Evolutionary conservation across 2,329 filamentous ascomycete genomes (phyloP).

Genomic region (Mycosphaerella sp.): DNA sequence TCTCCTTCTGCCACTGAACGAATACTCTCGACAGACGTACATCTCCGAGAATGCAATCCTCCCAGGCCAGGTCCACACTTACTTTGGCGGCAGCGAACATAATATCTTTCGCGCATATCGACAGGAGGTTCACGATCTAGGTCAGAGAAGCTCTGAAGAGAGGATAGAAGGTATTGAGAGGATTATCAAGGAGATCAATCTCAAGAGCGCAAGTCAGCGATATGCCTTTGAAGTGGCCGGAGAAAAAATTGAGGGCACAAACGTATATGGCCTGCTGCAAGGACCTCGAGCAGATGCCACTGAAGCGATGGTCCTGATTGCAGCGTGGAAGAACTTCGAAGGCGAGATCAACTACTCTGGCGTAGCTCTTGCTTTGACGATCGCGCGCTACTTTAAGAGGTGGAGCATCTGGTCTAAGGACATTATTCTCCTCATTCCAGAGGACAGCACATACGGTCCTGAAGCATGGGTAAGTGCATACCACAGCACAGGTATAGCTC

Average conservation of each 20-base stretch:
- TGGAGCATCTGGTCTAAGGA: slow-evolving; percentile 99
- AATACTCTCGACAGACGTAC: slow-evolving; percentile 88
- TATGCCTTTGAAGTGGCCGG: slow-evolving; percentile 81
- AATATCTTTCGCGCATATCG: slow-evolving; percentile 87
- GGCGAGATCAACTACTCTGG: slow-evolving; percentile 77
- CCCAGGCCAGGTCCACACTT: slow-evolving; percentile 94
- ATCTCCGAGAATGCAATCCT: slow-evolving; percentile 96
- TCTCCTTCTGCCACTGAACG: slow-evolving; percentile 77
- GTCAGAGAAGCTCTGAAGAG: slow-evolving; percentile 39
- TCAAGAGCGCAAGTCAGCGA: slow-evolving; percentile 83
- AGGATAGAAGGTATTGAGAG: slow-evolving; percentile 54
- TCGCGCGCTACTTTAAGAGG: slow-evolving; percentile 91
- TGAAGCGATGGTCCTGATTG: slow-evolving; percentile 89
- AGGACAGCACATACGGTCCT: slow-evolving; percentile 81
- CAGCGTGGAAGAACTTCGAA: slow-evolving; percentile 78
- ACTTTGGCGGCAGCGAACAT: slow-evolving; percentile 94
- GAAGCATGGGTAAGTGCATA: slow-evolving; percentile 98
- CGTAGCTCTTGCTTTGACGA: slow-evolving; percentile 74
- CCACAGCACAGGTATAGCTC: slow-evolving; percentile 75
- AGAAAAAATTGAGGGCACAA: slow-evolving; percentile 69
- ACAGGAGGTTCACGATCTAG: slow-evolving; percentile 67
- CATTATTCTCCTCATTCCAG: slow-evolving; percentile 84
- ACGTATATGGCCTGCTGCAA: slow-evolving; percentile 88
- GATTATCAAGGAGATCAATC: slow-evolving; percentile 69
- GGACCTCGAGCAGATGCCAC: slow-evolving; percentile 93